Evolutionary conservation across 352 stramenopile species (phyloP).

Genomic region (Thalassiosira delicatula): DNA sequence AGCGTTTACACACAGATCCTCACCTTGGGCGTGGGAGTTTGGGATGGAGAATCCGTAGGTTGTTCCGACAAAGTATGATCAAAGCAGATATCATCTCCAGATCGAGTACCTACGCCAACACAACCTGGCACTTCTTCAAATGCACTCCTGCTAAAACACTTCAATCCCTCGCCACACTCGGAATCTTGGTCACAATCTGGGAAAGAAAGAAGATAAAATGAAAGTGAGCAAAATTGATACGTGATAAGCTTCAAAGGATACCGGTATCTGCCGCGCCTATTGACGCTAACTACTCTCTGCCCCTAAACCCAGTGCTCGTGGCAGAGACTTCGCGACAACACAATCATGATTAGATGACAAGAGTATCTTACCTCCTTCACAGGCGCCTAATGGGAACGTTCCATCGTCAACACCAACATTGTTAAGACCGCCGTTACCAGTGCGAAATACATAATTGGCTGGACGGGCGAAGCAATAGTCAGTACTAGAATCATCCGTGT

Average conservation of each 20-base stretch:
- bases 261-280: no score
- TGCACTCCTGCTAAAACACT: constrained; percentile 44
- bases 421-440: constrained; percentile 27
- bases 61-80: background rate
- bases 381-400: constrained; percentile 51
- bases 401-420: constrained; percentile 8
- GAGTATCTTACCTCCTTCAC: constrained; percentile 31
- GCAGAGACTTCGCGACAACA: background rate
- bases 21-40: background rate
- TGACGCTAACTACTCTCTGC: no score
- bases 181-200: constrained; percentile 46
- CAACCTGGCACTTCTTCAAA: constrained; percentile 51
- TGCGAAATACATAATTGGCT: background rate
- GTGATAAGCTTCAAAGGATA: no score
- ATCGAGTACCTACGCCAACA: constrained; percentile 36
- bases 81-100: constrained; percentile 1
- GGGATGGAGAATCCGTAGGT: background rate
- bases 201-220: no score
- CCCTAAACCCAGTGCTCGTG: constrained; percentile 30
- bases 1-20: no score
- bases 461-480: constrained; percentile 31
- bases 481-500: background rate
- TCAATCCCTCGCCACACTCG: constrained; percentile 50
- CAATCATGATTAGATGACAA: background rate
- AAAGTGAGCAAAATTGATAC: no score